phyloP scores from a whole-genome alignment of 2,329 filamentous ascomycete genomes.

The Microcera coccophila region DNA sequence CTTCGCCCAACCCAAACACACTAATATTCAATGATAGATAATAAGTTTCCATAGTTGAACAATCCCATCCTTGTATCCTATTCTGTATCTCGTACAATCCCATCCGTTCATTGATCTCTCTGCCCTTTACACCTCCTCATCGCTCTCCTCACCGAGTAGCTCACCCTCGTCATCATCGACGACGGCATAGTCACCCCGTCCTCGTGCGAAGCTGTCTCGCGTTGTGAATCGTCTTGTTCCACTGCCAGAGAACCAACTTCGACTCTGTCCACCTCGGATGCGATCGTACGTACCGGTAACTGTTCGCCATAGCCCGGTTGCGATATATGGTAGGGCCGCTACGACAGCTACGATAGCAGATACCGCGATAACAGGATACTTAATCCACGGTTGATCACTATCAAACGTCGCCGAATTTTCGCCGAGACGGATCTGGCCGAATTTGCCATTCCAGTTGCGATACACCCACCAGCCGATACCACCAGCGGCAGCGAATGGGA shows the following conservation, averaged over 20 bases:
- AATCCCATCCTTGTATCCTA: background rate
- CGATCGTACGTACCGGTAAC: slow-evolving; percentile 50
- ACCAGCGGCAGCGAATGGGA: slow-evolving; percentile 68
- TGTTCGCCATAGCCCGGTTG: slow-evolving; percentile 68
- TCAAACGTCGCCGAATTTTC: slow-evolving; percentile 59
- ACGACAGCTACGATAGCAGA: slow-evolving; percentile 60
- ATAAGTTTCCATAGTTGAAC: background rate
- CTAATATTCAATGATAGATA: background rate
- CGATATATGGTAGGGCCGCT: slow-evolving; percentile 65
- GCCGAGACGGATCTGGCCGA: slow-evolving; percentile 87
- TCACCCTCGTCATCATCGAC: slow-evolving; percentile 95
- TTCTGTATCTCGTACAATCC: background rate
- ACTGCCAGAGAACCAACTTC: slow-evolving; percentile 48
- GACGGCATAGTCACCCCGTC: slow-evolving; percentile 79
- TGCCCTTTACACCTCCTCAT: slow-evolving; percentile 67
- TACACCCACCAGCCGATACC: slow-evolving; percentile 81
- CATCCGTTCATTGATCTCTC: background rate
- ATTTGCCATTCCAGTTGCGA: slow-evolving; percentile 80
- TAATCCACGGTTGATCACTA: slow-evolving; percentile 71
- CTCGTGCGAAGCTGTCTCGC: slow-evolving; percentile 81
- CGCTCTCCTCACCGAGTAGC: slow-evolving; percentile 86
- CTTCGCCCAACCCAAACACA: background rate
- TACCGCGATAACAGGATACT: slow-evolving; percentile 73
- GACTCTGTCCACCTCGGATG: slow-evolving; percentile 46
- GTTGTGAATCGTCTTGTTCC: slow-evolving; percentile 75